These are phyloP conservation scores for Lachancea mirantina DNA, from an alignment of 805 yeast genomes.

Conservation along the genomic window DNA sequence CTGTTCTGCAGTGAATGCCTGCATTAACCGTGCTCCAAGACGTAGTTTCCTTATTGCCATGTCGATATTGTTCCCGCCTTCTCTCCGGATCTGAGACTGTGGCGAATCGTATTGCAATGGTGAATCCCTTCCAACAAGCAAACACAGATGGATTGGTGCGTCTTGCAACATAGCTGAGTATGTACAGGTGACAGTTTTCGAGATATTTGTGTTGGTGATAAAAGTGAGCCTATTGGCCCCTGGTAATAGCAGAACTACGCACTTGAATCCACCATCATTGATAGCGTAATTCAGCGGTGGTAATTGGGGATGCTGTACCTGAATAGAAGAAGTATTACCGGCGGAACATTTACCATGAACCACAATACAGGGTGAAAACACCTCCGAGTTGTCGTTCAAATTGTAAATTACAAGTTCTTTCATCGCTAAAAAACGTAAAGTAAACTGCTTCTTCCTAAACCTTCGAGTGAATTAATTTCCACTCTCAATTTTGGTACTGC, in stretches of 20 bases:
- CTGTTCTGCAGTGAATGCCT: constrained; percentile 85
- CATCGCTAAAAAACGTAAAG: no score
- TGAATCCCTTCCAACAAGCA: constrained; percentile 72
- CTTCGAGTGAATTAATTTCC: no score
- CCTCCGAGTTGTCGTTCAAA: constrained; percentile 28
- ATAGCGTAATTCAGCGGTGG: constrained; percentile 72
- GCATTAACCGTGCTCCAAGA: constrained; percentile 82
- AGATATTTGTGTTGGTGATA: constrained; percentile 37
- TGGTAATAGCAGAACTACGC: constrained; percentile 59
- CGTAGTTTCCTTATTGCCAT: constrained; percentile 67
- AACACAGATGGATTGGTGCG: constrained; percentile 75
- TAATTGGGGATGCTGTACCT: constrained; percentile 35
- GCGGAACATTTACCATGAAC: constrained; percentile 41
- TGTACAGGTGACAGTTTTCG: constrained; percentile 31
- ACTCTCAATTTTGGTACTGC: no score
- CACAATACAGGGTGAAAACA: constrained; percentile 43
- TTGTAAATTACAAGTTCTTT: constrained; percentile 29
- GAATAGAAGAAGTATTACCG: constrained; percentile 33
- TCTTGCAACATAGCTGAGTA: constrained; percentile 54
- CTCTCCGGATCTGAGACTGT: constrained; percentile 30
- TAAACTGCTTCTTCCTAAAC: no score
- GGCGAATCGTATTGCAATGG: constrained; percentile 67
- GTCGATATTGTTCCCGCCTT: constrained; percentile 62
- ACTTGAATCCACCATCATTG: constrained; percentile 64
- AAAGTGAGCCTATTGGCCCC: constrained; percentile 57